phyloP scores from a whole-genome alignment of 2,329 filamentous ascomycete genomes.

The Aspergillus spinulosporus region DNA sequence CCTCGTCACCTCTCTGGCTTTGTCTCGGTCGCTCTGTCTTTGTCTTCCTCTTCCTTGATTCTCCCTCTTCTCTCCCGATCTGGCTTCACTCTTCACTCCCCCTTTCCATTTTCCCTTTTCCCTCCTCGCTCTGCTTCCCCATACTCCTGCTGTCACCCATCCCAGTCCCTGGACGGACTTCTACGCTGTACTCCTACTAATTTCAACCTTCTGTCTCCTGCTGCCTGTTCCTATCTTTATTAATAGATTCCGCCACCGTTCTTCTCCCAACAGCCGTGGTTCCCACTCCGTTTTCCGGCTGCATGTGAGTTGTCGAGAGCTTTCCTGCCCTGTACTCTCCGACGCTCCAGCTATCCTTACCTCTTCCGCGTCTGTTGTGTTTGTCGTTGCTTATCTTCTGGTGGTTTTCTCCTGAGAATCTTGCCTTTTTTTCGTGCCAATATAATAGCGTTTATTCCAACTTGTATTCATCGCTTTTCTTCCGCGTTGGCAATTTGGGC shows the following conservation, averaged over 20 bases:
- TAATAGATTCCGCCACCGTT: slow-evolving; percentile 27
- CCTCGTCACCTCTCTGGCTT: slow-evolving; percentile 1
- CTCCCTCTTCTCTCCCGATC: slow-evolving; percentile 13
- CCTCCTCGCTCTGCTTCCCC: slow-evolving; percentile 12
- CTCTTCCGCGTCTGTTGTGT: slow-evolving; percentile 34
- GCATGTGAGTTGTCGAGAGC: slow-evolving; percentile 20
- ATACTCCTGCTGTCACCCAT: slow-evolving; percentile 15
- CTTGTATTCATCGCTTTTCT: slow-evolving; percentile 1
- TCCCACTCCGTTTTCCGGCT: slow-evolving; percentile 14
- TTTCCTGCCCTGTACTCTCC: slow-evolving; percentile 7
- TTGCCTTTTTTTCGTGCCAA: slow-evolving; percentile 7
- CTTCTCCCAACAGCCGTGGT: slow-evolving; percentile 16
- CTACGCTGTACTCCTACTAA: neutral
- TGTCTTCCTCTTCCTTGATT: too few relatives aligned
- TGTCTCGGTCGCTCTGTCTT: slow-evolving; percentile 4
- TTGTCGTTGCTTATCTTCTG: neutral
- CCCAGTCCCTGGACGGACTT: slow-evolving; percentile 5
- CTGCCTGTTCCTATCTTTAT: slow-evolving; percentile 19
- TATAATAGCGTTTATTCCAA: slow-evolving; percentile 9
- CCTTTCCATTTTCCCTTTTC: slow-evolving; percentile 10
- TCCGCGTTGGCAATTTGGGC: slow-evolving; percentile 8
- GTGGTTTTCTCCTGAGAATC: slow-evolving; percentile 4
- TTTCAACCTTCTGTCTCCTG: slow-evolving; percentile 1
- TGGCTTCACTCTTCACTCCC: slow-evolving; percentile 7
- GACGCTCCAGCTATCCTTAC: slow-evolving; percentile 14